Evolutionary conservation across 2,329 filamentous ascomycete genomes (phyloP).

Genomic region (Hymenotorrendiella dingleyae): DNA sequence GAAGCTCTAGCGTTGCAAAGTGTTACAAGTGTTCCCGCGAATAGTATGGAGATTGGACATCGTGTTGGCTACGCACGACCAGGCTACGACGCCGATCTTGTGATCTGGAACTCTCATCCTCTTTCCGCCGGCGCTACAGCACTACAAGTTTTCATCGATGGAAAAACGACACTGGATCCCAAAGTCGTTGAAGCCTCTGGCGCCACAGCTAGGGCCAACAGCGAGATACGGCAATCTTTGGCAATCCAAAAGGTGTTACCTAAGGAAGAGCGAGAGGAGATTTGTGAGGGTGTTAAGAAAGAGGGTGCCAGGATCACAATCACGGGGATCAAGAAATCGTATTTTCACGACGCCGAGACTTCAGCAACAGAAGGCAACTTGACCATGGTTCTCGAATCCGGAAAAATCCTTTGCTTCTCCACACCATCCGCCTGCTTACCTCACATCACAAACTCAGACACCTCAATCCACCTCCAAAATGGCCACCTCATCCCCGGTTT

Average conservation of each 20-base stretch:
- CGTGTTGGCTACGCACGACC: slow-evolving; percentile 39
- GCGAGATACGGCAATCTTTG: slow-evolving; percentile 15
- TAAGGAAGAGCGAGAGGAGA: slow-evolving; percentile 20
- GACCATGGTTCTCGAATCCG: slow-evolving; percentile 36
- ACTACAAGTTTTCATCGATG: slow-evolving; percentile 43
- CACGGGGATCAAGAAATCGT: slow-evolving; percentile 34
- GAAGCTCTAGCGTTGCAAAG: slow-evolving; percentile 37
- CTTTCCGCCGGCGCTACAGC: slow-evolving; percentile 40
- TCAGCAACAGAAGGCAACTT: slow-evolving; percentile 19
- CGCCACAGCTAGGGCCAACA: neutral
- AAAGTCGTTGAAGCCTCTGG: slow-evolving; percentile 27
- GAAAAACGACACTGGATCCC: slow-evolving; percentile 32
- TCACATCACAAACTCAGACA: slow-evolving; percentile 17
- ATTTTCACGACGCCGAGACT: slow-evolving; percentile 26
- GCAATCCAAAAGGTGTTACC: slow-evolving; percentile 23
- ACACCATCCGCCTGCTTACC: slow-evolving; percentile 29
- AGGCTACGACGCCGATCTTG: slow-evolving; percentile 45
- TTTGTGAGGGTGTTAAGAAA: slow-evolving; percentile 24
- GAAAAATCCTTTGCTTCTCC: slow-evolving; percentile 37
- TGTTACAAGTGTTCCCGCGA: slow-evolving; percentile 41
- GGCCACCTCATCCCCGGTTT: slow-evolving; percentile 44
- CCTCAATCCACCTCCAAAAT: slow-evolving; percentile 34
- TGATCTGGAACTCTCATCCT: slow-evolving; percentile 44
- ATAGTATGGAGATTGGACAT: slow-evolving; percentile 37
- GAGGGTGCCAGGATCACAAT: slow-evolving; percentile 30